phyloP scores from a whole-genome alignment of 345 rosid species.

The Cardamine resedifolia region DNA sequence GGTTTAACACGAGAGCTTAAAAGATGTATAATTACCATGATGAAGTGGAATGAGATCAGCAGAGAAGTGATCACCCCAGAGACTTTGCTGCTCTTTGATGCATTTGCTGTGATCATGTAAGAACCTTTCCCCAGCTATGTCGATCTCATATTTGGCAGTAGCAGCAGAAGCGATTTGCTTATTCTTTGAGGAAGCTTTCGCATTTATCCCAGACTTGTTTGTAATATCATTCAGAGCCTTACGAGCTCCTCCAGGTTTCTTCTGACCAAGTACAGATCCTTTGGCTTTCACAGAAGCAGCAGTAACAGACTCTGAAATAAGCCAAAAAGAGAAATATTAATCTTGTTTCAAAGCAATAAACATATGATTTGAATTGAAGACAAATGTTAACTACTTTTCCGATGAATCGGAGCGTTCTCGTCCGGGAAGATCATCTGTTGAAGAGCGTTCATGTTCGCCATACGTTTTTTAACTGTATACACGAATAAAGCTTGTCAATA shows the following conservation, averaged over 20 bases:
- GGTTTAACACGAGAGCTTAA: background rate
- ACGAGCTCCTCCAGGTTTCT: constrained; percentile 47
- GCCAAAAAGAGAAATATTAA: background rate
- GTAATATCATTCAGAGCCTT: constrained; percentile 60
- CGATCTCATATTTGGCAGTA: constrained; percentile 35
- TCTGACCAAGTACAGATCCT: constrained; percentile 42
- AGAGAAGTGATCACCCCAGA: constrained; percentile 35
- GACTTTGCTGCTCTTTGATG: constrained; percentile 39
- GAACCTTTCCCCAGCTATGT: constrained; percentile 47
- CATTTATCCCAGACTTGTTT: constrained; percentile 43
- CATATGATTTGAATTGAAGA: background rate
- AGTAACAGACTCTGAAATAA: constrained; percentile 26
- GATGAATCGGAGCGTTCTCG: constrained; percentile 39
- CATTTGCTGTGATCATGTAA: constrained; percentile 60
- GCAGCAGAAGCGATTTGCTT: constrained; percentile 28
- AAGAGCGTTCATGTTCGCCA: constrained; percentile 37
- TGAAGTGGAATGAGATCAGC: constrained; percentile 49
- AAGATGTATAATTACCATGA: constrained; percentile 37
- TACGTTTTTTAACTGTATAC: background rate
- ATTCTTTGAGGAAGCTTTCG: constrained; percentile 38
- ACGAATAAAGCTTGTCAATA: background rate
- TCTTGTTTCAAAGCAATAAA: background rate
- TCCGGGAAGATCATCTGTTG: constrained; percentile 33
- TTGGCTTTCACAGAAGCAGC: constrained; percentile 36
- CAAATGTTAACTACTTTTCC: constrained; percentile 8